Evolutionary conservation across 345 rosid species (phyloP).

Genomic region (Cardamine chenopodiifolia): DNA sequence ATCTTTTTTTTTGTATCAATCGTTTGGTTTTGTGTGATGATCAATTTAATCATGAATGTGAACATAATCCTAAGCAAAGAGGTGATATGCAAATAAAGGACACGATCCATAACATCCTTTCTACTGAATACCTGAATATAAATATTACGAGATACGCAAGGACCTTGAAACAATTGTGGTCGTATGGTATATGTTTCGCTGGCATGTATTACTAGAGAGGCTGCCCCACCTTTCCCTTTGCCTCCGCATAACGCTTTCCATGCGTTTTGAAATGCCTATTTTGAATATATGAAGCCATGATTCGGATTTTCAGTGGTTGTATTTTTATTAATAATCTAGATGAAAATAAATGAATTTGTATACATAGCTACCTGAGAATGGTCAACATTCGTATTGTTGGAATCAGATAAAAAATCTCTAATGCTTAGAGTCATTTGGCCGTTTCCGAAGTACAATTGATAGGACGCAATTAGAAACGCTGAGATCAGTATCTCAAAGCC

Average conservation of each 20-base stretch:
- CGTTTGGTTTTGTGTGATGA: background rate
- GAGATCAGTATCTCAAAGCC: conserved; percentile 5
- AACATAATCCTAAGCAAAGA: background rate
- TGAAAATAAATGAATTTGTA: background rate
- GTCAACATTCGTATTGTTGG: background rate
- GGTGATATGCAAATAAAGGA: background rate
- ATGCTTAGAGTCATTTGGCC: background rate
- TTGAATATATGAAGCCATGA: background rate
- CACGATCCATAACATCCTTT: background rate
- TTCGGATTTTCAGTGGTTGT: background rate
- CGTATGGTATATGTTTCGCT: conserved; percentile 3
- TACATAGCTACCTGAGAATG: background rate
- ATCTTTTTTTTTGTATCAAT: background rate
- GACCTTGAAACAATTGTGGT: conserved; percentile 28
- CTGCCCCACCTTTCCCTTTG: background rate
- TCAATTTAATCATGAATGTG: background rate
- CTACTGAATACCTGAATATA: conserved; percentile 21
- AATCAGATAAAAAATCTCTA: conserved; percentile 6
- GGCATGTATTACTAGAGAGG: conserved; percentile 5
- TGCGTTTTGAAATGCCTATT: conserved; percentile 27
- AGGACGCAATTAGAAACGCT: conserved; percentile 10
- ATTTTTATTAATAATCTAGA: background rate
- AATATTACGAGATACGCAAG: conserved; percentile 16
- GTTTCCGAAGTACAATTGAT: conserved; percentile 16
- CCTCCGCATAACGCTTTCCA: conserved; percentile 15